Evolutionary conservation across 1,284 basidiomycete species (phyloP).

Genomic region (Heterobasidion irregulare): DNA sequence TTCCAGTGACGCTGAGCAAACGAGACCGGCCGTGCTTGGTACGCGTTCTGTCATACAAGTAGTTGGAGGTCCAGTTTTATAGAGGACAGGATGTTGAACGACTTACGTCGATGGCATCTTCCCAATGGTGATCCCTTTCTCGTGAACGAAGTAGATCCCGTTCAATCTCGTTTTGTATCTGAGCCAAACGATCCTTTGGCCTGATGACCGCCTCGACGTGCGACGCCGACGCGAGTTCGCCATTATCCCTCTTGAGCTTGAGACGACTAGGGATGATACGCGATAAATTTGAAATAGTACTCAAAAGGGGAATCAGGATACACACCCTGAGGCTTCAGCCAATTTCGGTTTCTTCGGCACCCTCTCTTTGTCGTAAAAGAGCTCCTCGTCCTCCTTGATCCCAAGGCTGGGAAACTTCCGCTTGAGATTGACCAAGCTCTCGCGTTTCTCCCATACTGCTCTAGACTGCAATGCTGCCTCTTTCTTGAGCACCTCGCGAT

Average conservation of each 20-base stretch:
- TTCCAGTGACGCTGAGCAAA: constrained; percentile 59
- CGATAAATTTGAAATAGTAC: constrained; percentile 7
- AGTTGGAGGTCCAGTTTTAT: constrained; percentile 6
- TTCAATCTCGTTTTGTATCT: constrained; percentile 64
- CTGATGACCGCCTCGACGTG: constrained; percentile 37
- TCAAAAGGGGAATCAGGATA: constrained; percentile 9
- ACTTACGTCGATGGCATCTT: constrained; percentile 76
- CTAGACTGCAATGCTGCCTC: constrained; percentile 51
- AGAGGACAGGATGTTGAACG: neutral
- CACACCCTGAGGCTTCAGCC: constrained; percentile 28
- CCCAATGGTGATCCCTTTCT: constrained; percentile 77
- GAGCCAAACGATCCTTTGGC: constrained; percentile 58
- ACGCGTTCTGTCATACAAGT: constrained; percentile 39
- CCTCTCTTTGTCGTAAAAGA: constrained; percentile 70
- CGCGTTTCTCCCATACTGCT: constrained; percentile 73
- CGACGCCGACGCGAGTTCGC: constrained; percentile 21
- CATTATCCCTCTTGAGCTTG: constrained; percentile 39
- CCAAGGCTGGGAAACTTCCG: constrained; percentile 63
- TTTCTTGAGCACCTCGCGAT: constrained; percentile 73
- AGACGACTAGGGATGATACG: constrained; percentile 34
- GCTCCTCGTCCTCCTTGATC: constrained; percentile 76
- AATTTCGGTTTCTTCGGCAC: constrained; percentile 50
- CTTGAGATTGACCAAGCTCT: constrained; percentile 74
- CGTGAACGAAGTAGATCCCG: constrained; percentile 57
- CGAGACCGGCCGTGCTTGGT: constrained; percentile 42